A percentile compares a stretch with the other conserved stretches of the same genome.
Conservation (phyloP, 768 basidiomycete genomes). For the Kwoniella sp. region DNA sequence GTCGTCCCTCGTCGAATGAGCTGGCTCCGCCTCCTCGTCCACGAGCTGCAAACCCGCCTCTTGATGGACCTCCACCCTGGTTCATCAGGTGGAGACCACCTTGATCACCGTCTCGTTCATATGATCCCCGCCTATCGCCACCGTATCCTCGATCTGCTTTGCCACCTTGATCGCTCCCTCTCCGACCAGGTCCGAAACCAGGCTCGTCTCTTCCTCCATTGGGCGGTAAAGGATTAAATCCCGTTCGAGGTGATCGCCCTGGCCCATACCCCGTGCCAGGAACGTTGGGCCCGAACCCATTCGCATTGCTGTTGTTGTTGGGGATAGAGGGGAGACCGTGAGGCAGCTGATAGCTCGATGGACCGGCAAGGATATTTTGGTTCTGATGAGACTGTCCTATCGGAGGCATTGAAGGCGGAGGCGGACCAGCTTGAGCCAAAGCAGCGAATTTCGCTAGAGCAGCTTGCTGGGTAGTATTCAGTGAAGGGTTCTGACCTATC, state of each 20-base stretch:
- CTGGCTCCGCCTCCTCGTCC: not conserved
- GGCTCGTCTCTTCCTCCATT: not conserved
- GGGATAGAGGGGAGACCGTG: not conserved
- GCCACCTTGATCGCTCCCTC: not conserved
- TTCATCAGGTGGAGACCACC: not conserved
- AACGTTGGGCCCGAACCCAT: not conserved
- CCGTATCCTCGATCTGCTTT: slow-evolving; percentile 1
- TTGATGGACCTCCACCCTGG: not conserved
- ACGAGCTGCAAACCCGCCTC: not conserved
- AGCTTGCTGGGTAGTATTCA: slow-evolving; percentile 17
- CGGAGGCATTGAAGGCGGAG: not conserved
- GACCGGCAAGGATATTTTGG: too few relatives aligned
- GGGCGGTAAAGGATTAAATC: not conserved
- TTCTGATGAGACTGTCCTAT: too few relatives aligned
- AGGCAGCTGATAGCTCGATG: not conserved
- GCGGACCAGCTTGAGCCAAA: slow-evolving; percentile 23
- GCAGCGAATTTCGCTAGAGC: slow-evolving; percentile 28
- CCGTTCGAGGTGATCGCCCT: slow-evolving; percentile 7
- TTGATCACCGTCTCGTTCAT: not conserved
- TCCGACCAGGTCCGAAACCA: not conserved
- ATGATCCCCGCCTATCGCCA: slow-evolving; percentile 6
- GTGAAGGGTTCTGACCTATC: slow-evolving; percentile 7
- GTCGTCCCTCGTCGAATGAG: not conserved
- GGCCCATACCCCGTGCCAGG: not conserved
- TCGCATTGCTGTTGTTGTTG: not conserved